These are phyloP conservation scores for Colletotrichum theobromicola DNA, from an alignment of 2,329 filamentous ascomycete genomes.

Conservation along the genomic window DNA sequence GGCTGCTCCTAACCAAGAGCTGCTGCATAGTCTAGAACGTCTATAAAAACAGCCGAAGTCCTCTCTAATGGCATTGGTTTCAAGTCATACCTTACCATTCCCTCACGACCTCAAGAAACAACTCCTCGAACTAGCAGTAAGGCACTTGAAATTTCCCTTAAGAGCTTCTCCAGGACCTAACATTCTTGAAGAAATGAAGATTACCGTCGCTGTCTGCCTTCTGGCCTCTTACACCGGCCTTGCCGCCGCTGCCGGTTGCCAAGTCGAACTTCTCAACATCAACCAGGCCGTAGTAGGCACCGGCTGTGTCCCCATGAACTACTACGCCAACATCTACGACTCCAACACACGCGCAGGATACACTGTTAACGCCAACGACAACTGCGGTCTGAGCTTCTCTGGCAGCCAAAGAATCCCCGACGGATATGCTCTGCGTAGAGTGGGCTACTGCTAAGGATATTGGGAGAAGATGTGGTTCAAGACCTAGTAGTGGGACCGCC, in stretches of 20 bases:
- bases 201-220: neutral
- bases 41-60: neutral
- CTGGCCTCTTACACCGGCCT: neutral
- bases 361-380: neutral
- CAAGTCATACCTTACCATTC: neutral
- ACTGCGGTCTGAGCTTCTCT: neutral
- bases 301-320: neutral
- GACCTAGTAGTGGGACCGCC: neutral
- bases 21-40: neutral
- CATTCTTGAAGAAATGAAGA: neutral
- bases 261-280: neutral
- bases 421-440: neutral
- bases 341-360: neutral
- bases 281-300: neutral
- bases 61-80: neutral
- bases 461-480: neutral
- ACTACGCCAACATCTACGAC: neutral
- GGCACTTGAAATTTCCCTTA: neutral
- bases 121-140: neutral
- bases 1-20: neutral
- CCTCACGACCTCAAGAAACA: rapidly evolving
- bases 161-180: neutral
- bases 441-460: neutral
- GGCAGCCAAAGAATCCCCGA: neutral
- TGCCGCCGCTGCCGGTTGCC: neutral